Evolutionary conservation across 2,329 filamentous ascomycete species (phyloP).

Genomic region (Aspergillus phoenicis): DNA sequence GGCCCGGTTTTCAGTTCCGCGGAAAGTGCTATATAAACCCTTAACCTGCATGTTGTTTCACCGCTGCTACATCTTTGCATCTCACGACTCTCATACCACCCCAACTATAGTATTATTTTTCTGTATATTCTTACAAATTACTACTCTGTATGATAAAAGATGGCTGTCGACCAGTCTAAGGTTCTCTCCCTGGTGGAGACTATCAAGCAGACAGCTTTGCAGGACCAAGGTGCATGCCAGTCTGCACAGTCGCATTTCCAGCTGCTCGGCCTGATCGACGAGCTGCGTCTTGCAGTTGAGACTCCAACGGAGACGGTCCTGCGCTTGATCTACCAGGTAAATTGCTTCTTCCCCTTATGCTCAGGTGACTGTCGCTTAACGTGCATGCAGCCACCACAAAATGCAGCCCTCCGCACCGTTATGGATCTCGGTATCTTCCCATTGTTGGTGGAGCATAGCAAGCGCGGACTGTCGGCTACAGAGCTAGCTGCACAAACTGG

Average conservation of each 20-base stretch:
- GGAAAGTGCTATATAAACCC: not conserved
- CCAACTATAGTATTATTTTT: not conserved
- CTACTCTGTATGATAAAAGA: no score
- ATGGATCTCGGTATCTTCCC: slow-evolving; percentile 36
- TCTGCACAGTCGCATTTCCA: slow-evolving; percentile 30
- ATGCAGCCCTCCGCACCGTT: slow-evolving; percentile 34
- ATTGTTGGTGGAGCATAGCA: slow-evolving; percentile 26
- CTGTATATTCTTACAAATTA: not conserved
- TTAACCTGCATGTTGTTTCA: slow-evolving; percentile 1
- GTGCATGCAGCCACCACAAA: slow-evolving; percentile 35
- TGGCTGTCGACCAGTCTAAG: no score
- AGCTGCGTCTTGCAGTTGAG: slow-evolving; percentile 33
- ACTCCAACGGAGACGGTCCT: slow-evolving; percentile 36
- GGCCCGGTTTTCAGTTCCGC: not conserved
- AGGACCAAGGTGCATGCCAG: slow-evolving; percentile 20
- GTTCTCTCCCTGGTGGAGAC: slow-evolving; percentile 19
- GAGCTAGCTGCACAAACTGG: slow-evolving; percentile 32
- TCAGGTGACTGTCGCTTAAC: not conserved
- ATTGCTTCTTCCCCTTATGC: not conserved
- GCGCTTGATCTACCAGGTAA: slow-evolving; percentile 39
- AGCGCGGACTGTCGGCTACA: slow-evolving; percentile 27
- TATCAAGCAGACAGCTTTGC: slow-evolving; percentile 16
- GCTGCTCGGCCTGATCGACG: slow-evolving; percentile 32
- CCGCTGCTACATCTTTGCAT: not conserved
- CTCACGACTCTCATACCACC: not conserved